Evolutionary conservation across 768 basidiomycete species (phyloP).

Genomic region (Suillus sp.): DNA sequence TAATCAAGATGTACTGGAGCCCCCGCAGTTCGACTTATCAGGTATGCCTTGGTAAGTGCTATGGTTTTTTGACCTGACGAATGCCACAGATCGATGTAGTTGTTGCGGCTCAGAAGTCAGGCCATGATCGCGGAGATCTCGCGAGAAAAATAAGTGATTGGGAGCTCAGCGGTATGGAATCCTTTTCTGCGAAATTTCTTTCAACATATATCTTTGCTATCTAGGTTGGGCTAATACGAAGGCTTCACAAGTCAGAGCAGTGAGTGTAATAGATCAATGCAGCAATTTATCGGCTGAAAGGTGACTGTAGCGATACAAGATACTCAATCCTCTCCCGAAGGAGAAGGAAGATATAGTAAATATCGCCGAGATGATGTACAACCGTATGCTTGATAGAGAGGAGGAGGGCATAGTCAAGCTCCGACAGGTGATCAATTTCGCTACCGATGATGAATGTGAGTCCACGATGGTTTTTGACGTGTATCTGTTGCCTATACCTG

Average conservation of each 20-base stretch:
- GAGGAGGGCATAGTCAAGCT: slow-evolving; percentile 44
- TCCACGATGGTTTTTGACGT: not conserved
- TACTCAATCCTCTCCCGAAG: slow-evolving; percentile 40
- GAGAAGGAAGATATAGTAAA: slow-evolving; percentile 33
- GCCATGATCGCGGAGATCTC: slow-evolving; percentile 35
- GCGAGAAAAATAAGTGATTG: slow-evolving; percentile 40
- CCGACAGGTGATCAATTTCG: slow-evolving; percentile 40
- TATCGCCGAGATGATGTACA: slow-evolving; percentile 36
- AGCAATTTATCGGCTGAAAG: slow-evolving; percentile 3
- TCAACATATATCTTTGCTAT: not conserved
- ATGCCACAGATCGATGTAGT: slow-evolving; percentile 39
- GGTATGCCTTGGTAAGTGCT: slow-evolving; percentile 14
- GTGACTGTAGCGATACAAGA: slow-evolving; percentile 35
- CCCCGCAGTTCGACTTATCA: slow-evolving; percentile 23
- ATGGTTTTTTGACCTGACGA: not conserved
- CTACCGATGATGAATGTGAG: slow-evolving; percentile 42
- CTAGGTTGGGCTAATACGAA: slow-evolving; percentile 36
- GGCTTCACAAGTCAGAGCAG: slow-evolving; percentile 42
- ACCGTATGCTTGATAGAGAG: slow-evolving; percentile 43
- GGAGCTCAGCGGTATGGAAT: slow-evolving; percentile 38
- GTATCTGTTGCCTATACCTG: not conserved
- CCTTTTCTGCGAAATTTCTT: not conserved
- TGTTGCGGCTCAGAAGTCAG: slow-evolving; percentile 26
- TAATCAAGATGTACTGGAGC: slow-evolving; percentile 37
- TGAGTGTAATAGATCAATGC: slow-evolving; percentile 16